Conservation (phyloP, 2,329 filamentous ascomycete genomes). For the Fusarium domesticum region DNA sequence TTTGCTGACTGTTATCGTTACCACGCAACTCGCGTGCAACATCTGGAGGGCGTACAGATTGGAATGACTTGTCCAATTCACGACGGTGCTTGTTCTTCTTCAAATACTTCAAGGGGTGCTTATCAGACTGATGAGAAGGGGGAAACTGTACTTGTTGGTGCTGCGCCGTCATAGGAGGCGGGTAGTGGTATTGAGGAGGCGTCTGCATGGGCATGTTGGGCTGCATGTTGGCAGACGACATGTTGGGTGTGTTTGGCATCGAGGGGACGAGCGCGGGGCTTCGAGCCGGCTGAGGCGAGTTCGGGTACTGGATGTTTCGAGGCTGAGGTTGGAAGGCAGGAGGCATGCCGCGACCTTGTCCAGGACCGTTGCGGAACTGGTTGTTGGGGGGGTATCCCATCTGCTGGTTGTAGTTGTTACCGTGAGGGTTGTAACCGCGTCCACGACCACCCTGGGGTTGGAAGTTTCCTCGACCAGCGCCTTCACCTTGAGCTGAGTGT, state of each 20-base stretch:
- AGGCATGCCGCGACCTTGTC: constrained; percentile 53
- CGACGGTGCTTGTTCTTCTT: constrained; percentile 47
- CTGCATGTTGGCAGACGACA: constrained; percentile 56
- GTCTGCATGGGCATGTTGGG: constrained; percentile 61
- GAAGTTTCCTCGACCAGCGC: constrained; percentile 55
- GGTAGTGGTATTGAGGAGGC: constrained; percentile 60
- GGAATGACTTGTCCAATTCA: constrained; percentile 45
- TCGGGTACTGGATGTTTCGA: constrained; percentile 48
- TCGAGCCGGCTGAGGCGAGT: constrained; percentile 63
- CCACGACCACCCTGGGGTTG: constrained; percentile 49
- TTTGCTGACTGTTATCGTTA: constrained; percentile 38
- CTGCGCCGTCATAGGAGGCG: constrained; percentile 55
- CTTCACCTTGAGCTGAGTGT: constrained; percentile 65
- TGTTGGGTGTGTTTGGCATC: constrained; percentile 67
- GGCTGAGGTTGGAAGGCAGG: constrained; percentile 45
- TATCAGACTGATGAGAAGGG: constrained; percentile 34
- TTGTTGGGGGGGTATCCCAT: constrained; percentile 45
- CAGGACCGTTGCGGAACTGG: constrained; percentile 41
- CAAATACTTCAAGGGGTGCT: constrained; percentile 39
- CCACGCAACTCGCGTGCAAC: constrained; percentile 35
- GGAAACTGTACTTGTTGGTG: constrained; percentile 60
- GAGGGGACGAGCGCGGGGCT: constrained; percentile 66
- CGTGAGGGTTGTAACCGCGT: constrained; percentile 46
- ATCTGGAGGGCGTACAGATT: constrained; percentile 38
- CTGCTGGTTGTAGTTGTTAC: constrained; percentile 45